phyloP scores from a whole-genome alignment of 2,329 filamentous ascomycete species.

The Septoria linicola region DNA sequence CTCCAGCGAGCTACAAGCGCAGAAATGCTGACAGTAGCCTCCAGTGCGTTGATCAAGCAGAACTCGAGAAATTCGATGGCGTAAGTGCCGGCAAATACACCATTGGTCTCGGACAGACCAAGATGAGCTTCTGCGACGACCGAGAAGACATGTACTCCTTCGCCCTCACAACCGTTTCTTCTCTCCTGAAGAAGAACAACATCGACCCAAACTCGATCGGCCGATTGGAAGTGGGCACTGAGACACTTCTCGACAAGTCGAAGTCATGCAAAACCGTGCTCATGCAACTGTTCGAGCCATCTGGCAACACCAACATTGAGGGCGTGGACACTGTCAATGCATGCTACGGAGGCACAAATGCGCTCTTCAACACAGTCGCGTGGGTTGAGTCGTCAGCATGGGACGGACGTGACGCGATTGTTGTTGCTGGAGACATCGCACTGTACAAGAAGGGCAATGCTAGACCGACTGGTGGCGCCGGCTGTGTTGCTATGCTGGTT shows the following conservation, averaged over 20 bases:
- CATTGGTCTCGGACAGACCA: constrained; percentile 55
- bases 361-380: constrained; percentile 55
- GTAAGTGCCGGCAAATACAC: constrained; percentile 54
- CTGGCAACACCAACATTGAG: constrained; percentile 55
- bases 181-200: constrained; percentile 54
- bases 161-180: constrained; percentile 52
- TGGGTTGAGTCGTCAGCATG: constrained; percentile 56
- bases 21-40: constrained; percentile 20
- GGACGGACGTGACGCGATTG: constrained; percentile 54
- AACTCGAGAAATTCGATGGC: constrained; percentile 57
- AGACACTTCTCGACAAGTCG: constrained; percentile 56
- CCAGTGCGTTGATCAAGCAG: constrained; percentile 54
- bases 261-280: constrained; percentile 56
- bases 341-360: constrained; percentile 56
- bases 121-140: constrained; percentile 58
- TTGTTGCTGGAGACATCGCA: constrained; percentile 55
- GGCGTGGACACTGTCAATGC: constrained; percentile 56
- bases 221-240: constrained; percentile 54
- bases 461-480: constrained; percentile 54
- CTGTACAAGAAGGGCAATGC: constrained; percentile 56
- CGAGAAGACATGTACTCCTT: constrained; percentile 58
- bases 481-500: constrained; percentile 55
- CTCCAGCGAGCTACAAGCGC: no score
- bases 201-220: constrained; percentile 53
- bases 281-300: constrained; percentile 53